These are phyloP conservation scores for Neonectria magnoliae DNA, from an alignment of 2,329 filamentous ascomycete genomes.

Conservation along the genomic window DNA sequence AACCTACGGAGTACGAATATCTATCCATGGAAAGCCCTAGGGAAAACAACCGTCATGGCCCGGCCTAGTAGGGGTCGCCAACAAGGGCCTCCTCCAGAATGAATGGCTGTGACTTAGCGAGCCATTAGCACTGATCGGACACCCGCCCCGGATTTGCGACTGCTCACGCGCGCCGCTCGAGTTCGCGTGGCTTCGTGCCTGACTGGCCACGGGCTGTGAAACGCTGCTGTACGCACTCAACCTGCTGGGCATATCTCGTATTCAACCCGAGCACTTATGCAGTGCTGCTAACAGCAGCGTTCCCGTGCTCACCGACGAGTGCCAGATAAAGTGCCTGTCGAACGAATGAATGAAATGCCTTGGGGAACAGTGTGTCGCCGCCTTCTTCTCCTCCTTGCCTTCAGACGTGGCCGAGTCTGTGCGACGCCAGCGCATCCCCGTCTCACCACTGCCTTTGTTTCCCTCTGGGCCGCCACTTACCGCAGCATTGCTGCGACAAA, in stretches of 20 bases:
- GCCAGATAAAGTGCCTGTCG: constrained; percentile 9
- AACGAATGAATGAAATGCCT: background rate
- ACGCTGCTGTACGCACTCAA: background rate
- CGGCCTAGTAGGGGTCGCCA: background rate
- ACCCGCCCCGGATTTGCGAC: constrained; percentile 41
- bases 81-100: background rate
- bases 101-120: constrained; percentile 6
- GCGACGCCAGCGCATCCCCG: constrained; percentile 16
- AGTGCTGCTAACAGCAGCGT: constrained; percentile 1
- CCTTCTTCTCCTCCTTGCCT: background rate
- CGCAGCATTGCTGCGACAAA: constrained; percentile 3
- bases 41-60: constrained; percentile 1
- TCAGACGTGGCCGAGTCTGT: constrained; percentile 16
- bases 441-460: background rate
- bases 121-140: constrained; percentile 38
- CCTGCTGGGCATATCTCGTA: background rate
- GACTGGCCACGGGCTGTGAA: background rate
- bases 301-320: constrained; percentile 1
- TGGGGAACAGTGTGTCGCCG: background rate
- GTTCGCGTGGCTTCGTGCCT: constrained; percentile 17
- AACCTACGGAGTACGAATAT: too few species aligned
- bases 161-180: constrained; percentile 3
- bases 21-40: background rate
- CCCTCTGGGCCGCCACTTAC: background rate
- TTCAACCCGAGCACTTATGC: background rate